phyloP scores from a whole-genome alignment of 1,139 yeast genomes.

The Lodderomyces metapsilosis region DNA sequence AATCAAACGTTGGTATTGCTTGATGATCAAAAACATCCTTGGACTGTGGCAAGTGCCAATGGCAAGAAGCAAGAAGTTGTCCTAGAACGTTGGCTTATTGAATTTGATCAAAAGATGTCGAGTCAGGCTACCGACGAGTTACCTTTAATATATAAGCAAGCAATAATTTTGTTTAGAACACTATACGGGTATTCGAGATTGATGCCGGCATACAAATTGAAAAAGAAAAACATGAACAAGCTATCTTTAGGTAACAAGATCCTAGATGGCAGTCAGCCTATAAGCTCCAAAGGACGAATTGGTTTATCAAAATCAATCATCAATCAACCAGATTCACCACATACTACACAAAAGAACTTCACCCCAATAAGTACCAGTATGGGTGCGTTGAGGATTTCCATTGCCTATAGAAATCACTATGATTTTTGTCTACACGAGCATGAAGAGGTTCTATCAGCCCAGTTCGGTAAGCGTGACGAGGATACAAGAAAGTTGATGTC shows the following conservation, averaged over 20 bases:
- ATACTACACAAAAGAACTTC: constrained; percentile 59
- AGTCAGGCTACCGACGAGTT: constrained; percentile 46
- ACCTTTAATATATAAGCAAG: constrained; percentile 71
- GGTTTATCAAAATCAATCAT: constrained; percentile 74
- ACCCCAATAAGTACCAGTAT: constrained; percentile 70
- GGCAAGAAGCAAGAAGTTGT: constrained; percentile 73
- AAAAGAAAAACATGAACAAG: constrained; percentile 22
- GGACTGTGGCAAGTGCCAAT: constrained; percentile 37
- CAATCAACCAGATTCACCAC: constrained; percentile 40
- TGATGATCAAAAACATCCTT: constrained; percentile 46
- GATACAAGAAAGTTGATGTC: constrained; percentile 10
- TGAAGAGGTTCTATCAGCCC: constrained; percentile 61
- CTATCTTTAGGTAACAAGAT: constrained; percentile 55
- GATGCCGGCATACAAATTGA: constrained; percentile 68
- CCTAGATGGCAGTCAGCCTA: constrained; percentile 74
- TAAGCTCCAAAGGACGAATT: constrained; percentile 77
- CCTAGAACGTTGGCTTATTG: constrained; percentile 88
- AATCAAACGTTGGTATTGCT: constrained; percentile 60
- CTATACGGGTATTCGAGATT: constrained; percentile 65
- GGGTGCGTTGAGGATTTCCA: constrained; percentile 73
- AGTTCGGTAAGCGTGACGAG: constrained; percentile 32
- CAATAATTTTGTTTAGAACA: constrained; percentile 71
- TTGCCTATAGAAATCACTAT: constrained; percentile 72
- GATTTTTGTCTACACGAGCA: constrained; percentile 67
- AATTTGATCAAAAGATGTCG: constrained; percentile 51